Evolutionary conservation across 306 rosid genomes (phyloP).

Genomic region (Cucumis hystrix): DNA sequence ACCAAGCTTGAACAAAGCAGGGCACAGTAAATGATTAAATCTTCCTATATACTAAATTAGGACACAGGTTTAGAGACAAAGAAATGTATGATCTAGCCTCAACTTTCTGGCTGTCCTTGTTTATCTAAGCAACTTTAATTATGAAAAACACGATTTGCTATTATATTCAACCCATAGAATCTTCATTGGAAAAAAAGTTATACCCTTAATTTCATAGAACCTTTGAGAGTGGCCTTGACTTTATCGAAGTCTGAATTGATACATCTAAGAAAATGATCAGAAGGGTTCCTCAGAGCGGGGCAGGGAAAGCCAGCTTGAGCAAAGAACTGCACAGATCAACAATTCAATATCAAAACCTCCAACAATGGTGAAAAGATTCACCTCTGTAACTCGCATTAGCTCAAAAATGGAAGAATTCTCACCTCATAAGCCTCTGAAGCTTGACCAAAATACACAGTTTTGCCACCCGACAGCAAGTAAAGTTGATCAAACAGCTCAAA

Average conservation of each 20-base stretch:
- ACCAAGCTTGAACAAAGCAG: too few species aligned
- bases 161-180: neutral
- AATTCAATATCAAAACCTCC: neutral
- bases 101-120: neutral
- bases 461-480: conserved; percentile 85
- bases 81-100: neutral
- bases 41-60: too few species aligned
- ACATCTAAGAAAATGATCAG: conserved; percentile 93
- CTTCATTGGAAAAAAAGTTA: neutral
- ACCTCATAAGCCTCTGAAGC: conserved; percentile 95
- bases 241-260: conserved; percentile 92
- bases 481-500: conserved; percentile 86
- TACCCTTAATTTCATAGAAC: conserved; percentile 93
- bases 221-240: conserved; percentile 74
- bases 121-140: neutral
- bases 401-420: neutral
- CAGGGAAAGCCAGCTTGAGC: conserved; percentile 97
- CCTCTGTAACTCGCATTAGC: neutral
- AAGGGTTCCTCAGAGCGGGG: conserved; percentile 94
- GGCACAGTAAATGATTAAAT: too few species aligned
- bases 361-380: neutral
- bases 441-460: conserved; percentile 87
- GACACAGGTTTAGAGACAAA: too few species aligned
- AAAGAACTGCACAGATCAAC: conserved; percentile 54
- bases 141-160: neutral